These are phyloP conservation scores for Striga hermonthica DNA, from an alignment of 305 asterid species.

Conservation along the genomic window DNA sequence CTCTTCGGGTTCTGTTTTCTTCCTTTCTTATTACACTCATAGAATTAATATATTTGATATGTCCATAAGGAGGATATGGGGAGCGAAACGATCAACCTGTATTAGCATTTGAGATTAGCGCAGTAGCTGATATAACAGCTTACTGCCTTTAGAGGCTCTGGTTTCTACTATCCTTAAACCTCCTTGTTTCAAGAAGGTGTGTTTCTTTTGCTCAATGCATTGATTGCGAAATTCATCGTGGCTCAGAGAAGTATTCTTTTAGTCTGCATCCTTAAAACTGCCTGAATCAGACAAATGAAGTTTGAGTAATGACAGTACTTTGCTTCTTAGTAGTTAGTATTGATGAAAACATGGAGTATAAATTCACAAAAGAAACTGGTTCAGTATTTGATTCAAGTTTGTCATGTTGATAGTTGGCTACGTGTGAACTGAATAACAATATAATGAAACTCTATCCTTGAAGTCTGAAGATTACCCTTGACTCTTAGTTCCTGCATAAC, in stretches of 20 bases:
- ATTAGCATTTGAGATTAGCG: neutral
- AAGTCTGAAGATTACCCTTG: too few species aligned
- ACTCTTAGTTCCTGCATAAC: neutral
- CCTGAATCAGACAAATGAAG: neutral
- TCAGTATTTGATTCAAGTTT: too few species aligned
- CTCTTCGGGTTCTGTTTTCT: neutral
- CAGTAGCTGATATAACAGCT: neutral
- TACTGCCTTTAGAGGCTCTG: neutral
- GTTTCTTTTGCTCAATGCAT: neutral
- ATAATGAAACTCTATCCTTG: too few species aligned
- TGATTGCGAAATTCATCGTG: neutral
- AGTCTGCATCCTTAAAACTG: neutral
- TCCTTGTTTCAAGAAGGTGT: neutral
- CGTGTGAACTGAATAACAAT: too few species aligned
- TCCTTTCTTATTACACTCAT: constrained; percentile 3
- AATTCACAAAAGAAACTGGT: too few species aligned
- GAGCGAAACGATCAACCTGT: too few species aligned
- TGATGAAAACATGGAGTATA: too few species aligned
- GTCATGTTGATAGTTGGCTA: too few species aligned
- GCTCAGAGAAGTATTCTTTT: neutral
- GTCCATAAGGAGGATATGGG: too few species aligned
- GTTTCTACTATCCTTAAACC: constrained; percentile 8
- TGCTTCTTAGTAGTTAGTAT: constrained; percentile 2
- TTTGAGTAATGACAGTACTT: neutral
- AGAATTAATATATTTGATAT: constrained; percentile 10